Percentiles rank a stretch among this genome's conserved stretches.
Conservation (phyloP, 2,329 filamentous ascomycete genomes). For the Mycosphaerelloides madeirae region DNA sequence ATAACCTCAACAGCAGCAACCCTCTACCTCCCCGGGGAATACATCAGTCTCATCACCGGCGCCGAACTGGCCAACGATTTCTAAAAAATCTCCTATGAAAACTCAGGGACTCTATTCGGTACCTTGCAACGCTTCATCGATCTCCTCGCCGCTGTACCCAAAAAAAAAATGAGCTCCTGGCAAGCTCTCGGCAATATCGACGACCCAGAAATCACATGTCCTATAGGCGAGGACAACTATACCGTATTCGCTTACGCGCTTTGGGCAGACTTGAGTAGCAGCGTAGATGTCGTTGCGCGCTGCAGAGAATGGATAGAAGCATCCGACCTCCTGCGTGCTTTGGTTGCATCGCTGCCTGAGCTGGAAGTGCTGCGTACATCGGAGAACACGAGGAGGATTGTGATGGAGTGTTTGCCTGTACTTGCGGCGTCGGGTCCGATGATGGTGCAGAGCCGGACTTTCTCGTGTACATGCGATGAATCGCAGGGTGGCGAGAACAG, state of each 20-base stretch:
- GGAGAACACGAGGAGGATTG: not conserved
- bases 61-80: not conserved
- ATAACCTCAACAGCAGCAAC: too few species aligned
- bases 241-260: not conserved
- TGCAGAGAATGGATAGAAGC: not conserved
- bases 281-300: not conserved
- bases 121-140: not conserved
- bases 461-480: slow-evolving; percentile 2
- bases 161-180: not conserved
- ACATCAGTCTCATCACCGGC: not conserved
- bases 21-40: slow-evolving; percentile 1
- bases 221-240: too few species aligned
- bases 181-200: not conserved
- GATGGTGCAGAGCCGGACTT: not conserved
- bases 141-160: not conserved
- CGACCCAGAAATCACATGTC: not conserved
- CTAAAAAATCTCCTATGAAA: not conserved
- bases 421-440: not conserved
- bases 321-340: not conserved
- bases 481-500: slow-evolving; percentile 4
- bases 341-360: not conserved
- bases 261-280: not conserved
- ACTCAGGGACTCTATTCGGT: too few species aligned
- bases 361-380: not conserved
- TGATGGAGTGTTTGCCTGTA: too few species aligned